Base-by-base conservation (phyloP, 2,329 filamentous ascomycete species). In the Penicillium vulpinum region DNA sequence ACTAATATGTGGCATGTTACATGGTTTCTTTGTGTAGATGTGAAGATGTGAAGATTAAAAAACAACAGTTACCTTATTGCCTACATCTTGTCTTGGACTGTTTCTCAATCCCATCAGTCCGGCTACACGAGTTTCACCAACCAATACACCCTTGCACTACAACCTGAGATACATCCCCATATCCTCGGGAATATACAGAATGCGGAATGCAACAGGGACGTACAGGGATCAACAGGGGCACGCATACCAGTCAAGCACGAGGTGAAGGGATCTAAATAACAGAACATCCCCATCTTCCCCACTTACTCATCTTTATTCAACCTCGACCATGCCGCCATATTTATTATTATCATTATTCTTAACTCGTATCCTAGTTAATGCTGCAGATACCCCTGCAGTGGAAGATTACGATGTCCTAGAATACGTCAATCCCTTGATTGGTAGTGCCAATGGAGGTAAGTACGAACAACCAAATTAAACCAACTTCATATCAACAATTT, bases 341-440 rank as follows among this genome's bases (percentile, higher is more conserved):
- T 46, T 59, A 8, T 51, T 55, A 31, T 43, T 62, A 28, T 59
- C 56, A 40, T 47, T 64, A 54, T 16, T 63, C 3, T 36, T 54
- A 33, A 51, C 60, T 46, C 38, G 39, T 16, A 48, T 47, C 31
- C 36, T 63, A 29, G 64, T 51, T 1, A 24, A 46, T 41, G 56
- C 61, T 46, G 58, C 59, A 15, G 36, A 60, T 36, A 22, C 50
- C 18, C 18, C 50, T 9, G 38, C 56, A 28, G 57, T 58, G 15
- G 62, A 69, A 36, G 63, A 72, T 49, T 74, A 75, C 33, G 75
- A 80, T 68, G 73, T 78, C 7, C 69, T 80, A 9, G 67, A 76
- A 57, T 79, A 78, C 61, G 64, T 80, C 16, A 70, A 84, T 66
- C 82, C 81, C 16, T 75, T 84, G 35, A 83, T 85, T 62, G 82